phyloP scores from a whole-genome alignment of 805 yeast genomes.

The Wickerhamomyces rabaulensis region DNA sequence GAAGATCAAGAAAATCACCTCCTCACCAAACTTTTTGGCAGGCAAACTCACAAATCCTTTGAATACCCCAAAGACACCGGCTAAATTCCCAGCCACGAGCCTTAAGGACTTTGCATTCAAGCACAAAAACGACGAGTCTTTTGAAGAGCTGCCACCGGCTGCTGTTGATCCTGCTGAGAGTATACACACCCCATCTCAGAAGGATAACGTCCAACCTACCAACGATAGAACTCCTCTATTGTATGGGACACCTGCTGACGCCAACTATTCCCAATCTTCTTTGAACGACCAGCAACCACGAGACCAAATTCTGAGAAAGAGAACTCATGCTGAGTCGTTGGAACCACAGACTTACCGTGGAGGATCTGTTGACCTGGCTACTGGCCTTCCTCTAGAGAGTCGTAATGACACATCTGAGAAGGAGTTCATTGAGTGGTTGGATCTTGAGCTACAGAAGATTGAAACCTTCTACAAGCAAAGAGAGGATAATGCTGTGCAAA shows the following conservation, averaged over 20 bases:
- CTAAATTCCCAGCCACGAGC: neutral
- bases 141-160: slow-evolving; percentile 20
- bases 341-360: slow-evolving; percentile 15
- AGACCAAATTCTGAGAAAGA: neutral
- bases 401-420: slow-evolving; percentile 32
- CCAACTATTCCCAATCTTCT: neutral
- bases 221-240: slow-evolving; percentile 23
- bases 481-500: slow-evolving; percentile 54
- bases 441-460: slow-evolving; percentile 53
- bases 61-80: slow-evolving; percentile 4
- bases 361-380: slow-evolving; percentile 7
- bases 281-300: neutral
- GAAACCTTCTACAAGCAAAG: slow-evolving; percentile 54
- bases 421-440: slow-evolving; percentile 65
- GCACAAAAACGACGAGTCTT: slow-evolving; percentile 3
- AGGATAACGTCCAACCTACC: neutral
- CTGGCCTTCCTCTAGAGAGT: slow-evolving; percentile 12
- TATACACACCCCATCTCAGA: neutral
- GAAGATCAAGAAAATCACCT: slow-evolving; percentile 22
- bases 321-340: neutral
- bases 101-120: slow-evolving; percentile 6
- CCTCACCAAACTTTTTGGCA: slow-evolving; percentile 10
- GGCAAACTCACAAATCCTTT: slow-evolving; percentile 1
- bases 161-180: slow-evolving; percentile 11
- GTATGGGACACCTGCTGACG: neutral